These are phyloP conservation scores for Aquanectria penicillioides DNA, from an alignment of 2,329 filamentous ascomycete genomes.

Conservation along the genomic window DNA sequence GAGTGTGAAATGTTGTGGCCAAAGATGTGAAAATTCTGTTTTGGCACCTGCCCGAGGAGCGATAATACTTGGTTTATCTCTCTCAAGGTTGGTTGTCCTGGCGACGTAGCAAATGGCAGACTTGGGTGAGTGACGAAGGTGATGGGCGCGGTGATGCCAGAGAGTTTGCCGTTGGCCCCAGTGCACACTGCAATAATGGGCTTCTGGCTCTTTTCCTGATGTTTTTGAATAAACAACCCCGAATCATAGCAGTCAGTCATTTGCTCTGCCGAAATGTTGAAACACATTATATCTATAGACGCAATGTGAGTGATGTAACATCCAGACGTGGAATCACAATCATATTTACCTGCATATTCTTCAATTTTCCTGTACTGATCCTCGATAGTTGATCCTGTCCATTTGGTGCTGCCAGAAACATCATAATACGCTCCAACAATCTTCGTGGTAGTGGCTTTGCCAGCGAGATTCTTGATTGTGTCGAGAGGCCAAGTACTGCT, in stretches of 20 bases:
- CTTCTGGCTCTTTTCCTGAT: neutral
- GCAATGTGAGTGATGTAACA: neutral
- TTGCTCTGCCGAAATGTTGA: neutral
- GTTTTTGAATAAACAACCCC: neutral
- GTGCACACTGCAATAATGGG: neutral
- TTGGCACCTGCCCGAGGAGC: constrained; percentile 4
- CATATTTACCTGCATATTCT: neutral
- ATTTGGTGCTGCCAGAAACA: neutral
- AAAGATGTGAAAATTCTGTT: constrained; percentile 24
- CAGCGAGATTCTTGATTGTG: neutral
- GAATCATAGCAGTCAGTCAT: constrained; percentile 4
- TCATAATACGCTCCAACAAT: neutral
- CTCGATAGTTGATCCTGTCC: neutral
- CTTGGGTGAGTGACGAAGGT: constrained; percentile 9
- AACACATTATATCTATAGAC: neutral
- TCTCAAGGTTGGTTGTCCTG: constrained; percentile 1
- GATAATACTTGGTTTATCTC: constrained; percentile 1
- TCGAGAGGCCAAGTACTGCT: neutral
- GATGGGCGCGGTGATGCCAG: constrained; percentile 4
- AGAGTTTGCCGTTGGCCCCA: constrained; percentile 5
- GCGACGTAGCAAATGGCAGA: neutral
- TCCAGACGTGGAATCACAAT: neutral
- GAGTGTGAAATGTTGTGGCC: constrained; percentile 22
- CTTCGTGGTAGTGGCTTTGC: neutral
- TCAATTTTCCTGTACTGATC: neutral